Base-by-base conservation (phyloP, 2,329 filamentous ascomycete species). In the Nannizzia gypsea region DNA sequence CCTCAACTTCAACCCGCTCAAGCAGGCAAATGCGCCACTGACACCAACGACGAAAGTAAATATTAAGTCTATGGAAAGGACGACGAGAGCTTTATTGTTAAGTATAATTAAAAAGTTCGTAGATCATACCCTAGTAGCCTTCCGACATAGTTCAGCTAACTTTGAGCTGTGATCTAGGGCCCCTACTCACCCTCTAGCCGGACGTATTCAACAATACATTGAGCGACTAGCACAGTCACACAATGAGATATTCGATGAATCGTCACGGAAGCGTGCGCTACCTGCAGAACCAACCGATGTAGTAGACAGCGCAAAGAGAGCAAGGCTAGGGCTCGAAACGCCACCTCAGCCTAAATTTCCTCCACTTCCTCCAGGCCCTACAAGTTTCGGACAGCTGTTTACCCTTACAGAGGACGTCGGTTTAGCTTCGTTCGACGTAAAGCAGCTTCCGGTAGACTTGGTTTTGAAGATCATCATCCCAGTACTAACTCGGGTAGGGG, bases 41-140 rank as follows among this genome's bases (percentile, higher is more conserved):
- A 92, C 88, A 0, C 82, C 89, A 2, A 89, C 85, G 69, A 82
- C 83, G 56, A 90, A 87, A 66, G 87, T 99, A 62, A 83, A 92
- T 67, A 81, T 95, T 63, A 90, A 86, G 73, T 97, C 92, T 3
- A 93, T 99, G 84, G 92, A 96, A 72, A 90, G 95, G 70, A 99
- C 93, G 24, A 88, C 88, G 2, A 83, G 90, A 67, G 84, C 90
- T 65, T 77, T 99, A 54, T 79, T 97, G 42, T 81, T 91, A 58
- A 91, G 96, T 73, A 78, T 96, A 58, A 79, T 87, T 65, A 92
- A 92, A 76, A 82, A 84, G 86, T 89, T 78, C 65, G 78, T 63
- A 56, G 36, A 26, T 28, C 40, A 26, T 55, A 42, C 58, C 50
- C 52, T 38, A 24, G 60, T 48, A 36, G 24, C 34, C 28, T 9